These are phyloP conservation scores for Cladophialophora carrionii DNA, from an alignment of 2,329 filamentous ascomycete species.

Conservation along the genomic window DNA sequence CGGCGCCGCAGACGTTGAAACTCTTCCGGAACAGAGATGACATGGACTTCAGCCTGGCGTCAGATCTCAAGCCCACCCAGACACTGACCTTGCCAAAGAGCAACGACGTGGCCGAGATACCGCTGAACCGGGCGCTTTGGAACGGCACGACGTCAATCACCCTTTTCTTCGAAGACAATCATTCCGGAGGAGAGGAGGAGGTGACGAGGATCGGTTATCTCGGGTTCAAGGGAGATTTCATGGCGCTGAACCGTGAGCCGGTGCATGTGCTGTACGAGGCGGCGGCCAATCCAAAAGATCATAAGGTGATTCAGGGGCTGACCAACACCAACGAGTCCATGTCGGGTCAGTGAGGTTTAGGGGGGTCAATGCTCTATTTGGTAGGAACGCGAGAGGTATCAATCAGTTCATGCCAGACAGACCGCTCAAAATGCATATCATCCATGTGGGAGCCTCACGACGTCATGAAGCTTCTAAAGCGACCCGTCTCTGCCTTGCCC, in stretches of 20 bases:
- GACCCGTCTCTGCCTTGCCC: conserved; percentile 42
- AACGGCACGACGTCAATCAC: conserved; percentile 79
- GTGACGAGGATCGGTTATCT: conserved; percentile 78
- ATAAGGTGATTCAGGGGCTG: conserved; percentile 58
- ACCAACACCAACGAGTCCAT: conserved; percentile 46
- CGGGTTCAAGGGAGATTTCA: conserved; percentile 94
- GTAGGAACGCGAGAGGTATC: not conserved
- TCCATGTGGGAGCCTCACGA: conserved; percentile 18
- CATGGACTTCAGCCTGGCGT: conserved; percentile 79
- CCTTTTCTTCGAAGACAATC: conserved; percentile 92
- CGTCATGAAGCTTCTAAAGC: conserved; percentile 37
- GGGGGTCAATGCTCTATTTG: not conserved
- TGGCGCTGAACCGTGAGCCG: conserved; percentile 80
- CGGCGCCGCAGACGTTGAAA: conserved; percentile 80
- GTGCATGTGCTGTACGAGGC: conserved; percentile 90
- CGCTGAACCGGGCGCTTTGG: conserved; percentile 86
- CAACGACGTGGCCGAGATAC: conserved; percentile 78
- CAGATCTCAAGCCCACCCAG: conserved; percentile 72
- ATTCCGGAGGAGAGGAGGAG: conserved; percentile 76
- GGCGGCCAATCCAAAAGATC: conserved; percentile 87
- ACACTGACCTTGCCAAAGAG: conserved; percentile 65
- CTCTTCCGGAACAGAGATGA: conserved; percentile 85
- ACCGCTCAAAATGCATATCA: conserved; percentile 19
- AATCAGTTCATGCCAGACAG: not conserved
- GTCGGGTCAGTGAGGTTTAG: conserved; percentile 47